These are phyloP conservation scores for Sonneratia caseolaris DNA, from an alignment of 345 rosid species.

Conservation along the genomic window DNA sequence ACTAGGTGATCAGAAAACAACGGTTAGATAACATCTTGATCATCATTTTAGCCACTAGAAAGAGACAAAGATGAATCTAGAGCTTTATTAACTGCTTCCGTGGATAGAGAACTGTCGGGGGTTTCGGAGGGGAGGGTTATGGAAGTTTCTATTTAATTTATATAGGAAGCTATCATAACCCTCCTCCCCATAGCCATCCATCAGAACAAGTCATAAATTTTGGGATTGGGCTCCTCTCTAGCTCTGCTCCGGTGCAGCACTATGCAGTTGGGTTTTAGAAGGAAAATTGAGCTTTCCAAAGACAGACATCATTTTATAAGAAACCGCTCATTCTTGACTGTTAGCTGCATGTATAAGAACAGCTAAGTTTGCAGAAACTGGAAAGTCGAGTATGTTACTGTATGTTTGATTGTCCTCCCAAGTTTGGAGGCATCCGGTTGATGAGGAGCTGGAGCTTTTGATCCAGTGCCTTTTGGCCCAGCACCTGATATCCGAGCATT, in stretches of 20 bases:
- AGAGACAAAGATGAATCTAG: not conserved
- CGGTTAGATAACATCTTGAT: not conserved
- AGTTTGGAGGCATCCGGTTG: not conserved
- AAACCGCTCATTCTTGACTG: not conserved
- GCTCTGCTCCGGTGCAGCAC: not conserved
- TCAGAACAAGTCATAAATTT: too few species aligned
- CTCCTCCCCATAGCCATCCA: too few species aligned
- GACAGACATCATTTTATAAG: not conserved
- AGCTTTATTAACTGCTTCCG: not conserved
- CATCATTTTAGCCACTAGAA: not conserved
- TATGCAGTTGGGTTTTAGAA: not conserved
- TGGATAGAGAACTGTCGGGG: too few species aligned
- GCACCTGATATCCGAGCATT: conserved; percentile 32
- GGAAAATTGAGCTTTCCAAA: not conserved
- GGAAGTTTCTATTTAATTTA: too few species aligned
- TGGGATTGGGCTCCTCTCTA: not conserved
- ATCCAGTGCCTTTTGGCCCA: not conserved
- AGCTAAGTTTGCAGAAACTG: not conserved
- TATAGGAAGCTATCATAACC: too few species aligned
- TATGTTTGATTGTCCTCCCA: not conserved
- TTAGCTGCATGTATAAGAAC: not conserved
- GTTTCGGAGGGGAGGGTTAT: too few species aligned
- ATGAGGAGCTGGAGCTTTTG: not conserved
- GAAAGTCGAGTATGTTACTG: not conserved
- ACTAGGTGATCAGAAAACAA: not conserved